A percentile compares a stretch with the other conserved stretches of the same genome.
Evolutionary conservation across 2,329 filamentous ascomycete genomes (phyloP).

Genomic region (Colletotrichum lini): DNA sequence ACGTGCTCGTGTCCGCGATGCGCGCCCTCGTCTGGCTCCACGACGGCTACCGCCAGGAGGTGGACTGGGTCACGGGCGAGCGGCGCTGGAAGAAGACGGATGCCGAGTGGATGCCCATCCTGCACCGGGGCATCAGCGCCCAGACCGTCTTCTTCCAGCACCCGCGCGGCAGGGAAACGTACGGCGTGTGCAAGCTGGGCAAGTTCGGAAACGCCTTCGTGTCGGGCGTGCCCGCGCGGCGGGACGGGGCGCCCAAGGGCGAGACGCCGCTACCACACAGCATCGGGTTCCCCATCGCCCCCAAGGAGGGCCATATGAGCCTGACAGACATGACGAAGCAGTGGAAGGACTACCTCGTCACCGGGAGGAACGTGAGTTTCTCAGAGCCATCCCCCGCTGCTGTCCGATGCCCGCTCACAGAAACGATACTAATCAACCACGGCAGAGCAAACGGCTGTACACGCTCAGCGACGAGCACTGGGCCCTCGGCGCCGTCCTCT

Average conservation of each 20-base stretch:
- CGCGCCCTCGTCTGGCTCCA: constrained; percentile 68
- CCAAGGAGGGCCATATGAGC: constrained; percentile 22
- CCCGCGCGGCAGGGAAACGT: constrained; percentile 62
- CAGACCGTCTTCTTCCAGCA: constrained; percentile 67
- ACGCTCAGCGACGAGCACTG: constrained; percentile 55
- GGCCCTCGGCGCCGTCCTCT: constrained; percentile 55
- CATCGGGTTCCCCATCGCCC: constrained; percentile 32
- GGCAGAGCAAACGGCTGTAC: constrained; percentile 51
- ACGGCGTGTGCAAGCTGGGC: constrained; percentile 69
- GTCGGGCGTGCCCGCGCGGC: constrained; percentile 52
- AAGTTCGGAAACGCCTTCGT: constrained; percentile 59
- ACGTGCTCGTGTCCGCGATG: constrained; percentile 64
- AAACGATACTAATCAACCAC: background rate
- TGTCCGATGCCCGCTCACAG: too few species aligned
- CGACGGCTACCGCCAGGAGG: constrained; percentile 57
- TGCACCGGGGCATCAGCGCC: constrained; percentile 64
- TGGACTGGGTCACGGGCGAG: constrained; percentile 29
- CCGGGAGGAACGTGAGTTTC: constrained; percentile 26
- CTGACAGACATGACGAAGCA: constrained; percentile 34
- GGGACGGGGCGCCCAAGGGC: constrained; percentile 21
- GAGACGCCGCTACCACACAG: constrained; percentile 21
- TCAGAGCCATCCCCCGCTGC: too few species aligned
- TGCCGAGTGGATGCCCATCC: constrained; percentile 64
- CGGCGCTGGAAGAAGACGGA: constrained; percentile 47
- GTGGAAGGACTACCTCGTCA: constrained; percentile 31